Base-by-base conservation (phyloP, 1,284 basidiomycete species). In the Rhodotorula sp. region DNA sequence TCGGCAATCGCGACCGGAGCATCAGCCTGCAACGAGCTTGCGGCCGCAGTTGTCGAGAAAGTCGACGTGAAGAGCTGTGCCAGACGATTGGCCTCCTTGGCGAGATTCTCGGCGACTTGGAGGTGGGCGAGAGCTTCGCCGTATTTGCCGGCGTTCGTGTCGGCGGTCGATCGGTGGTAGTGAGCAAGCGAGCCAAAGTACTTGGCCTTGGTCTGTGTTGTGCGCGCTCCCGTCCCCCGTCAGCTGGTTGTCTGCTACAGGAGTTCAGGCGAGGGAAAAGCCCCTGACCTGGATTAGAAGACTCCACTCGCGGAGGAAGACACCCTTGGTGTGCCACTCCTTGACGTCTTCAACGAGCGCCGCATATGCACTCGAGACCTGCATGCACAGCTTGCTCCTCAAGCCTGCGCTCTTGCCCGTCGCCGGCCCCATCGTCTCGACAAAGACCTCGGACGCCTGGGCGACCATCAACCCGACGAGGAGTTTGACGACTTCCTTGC, bases 301-400 rank as follows among this genome's bases (percentile, higher is more conserved):
- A 14, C 93, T 87, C 96, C 96, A 99, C 78, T 93, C 92, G n/a
- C 93, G 84, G 79, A 98, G 93, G 80, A 98, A 92, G 70, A 97
- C 90, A 6, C 92, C 92, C 80, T 97, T 97, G 18, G 91, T 92
- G 85, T 93, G 90, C 78, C 96, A 96, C 79, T 98, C 96, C 80
- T 96, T 96, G 58, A 92, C 90, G 76, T 97, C 93, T 73, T 98
- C 95, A 4, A 85, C 85, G 8, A 97, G 84, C 0, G 87, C 84
- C 0, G 85, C 87, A 79, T 98, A 99, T 85, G 93, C 88, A 21
- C 83, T 85, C 0, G 91, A 91, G 1, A 90, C 87, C 79, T 97
- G 92, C 56, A 91, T 87, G 3, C 89, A 94, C 62, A 98, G 87
- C 84, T 96, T 93, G 54, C 91, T 84, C 8, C 97, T 86, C 39